Evolutionary conservation across 2,329 filamentous ascomycete genomes (phyloP).

Genomic region (Penicillium sp.): DNA sequence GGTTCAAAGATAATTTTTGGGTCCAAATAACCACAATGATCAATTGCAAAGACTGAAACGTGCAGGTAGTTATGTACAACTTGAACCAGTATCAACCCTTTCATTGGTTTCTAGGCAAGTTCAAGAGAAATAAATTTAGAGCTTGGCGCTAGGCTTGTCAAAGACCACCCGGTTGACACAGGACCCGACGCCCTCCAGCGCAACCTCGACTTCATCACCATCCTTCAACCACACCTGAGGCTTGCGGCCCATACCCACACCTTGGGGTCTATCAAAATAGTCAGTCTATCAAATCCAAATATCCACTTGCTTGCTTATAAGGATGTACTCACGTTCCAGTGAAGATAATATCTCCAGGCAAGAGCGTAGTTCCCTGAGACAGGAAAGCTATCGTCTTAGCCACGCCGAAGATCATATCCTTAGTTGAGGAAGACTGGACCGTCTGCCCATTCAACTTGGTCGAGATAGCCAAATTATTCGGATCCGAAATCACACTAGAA

Average conservation of each 20-base stretch:
- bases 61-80: neutral
- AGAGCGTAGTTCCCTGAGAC: slow-evolving; percentile 45
- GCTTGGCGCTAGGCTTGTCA: slow-evolving; percentile 42
- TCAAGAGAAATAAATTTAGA: slow-evolving; percentile 24
- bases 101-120: neutral
- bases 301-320: neutral
- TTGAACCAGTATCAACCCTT: neutral
- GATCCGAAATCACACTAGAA: slow-evolving; percentile 46
- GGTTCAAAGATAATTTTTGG: neutral
- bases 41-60: neutral
- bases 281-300: slow-evolving; percentile 45
- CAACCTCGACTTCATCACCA: slow-evolving; percentile 68
- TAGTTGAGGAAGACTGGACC: slow-evolving; percentile 51
- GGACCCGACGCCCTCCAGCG: slow-evolving; percentile 64
- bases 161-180: slow-evolving; percentile 48
- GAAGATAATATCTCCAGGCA: slow-evolving; percentile 45
- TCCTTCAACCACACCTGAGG: slow-evolving; percentile 69
- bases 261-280: slow-evolving; percentile 60
- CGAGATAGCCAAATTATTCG: slow-evolving; percentile 43
- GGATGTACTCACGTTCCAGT: slow-evolving; percentile 45
- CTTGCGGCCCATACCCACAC: slow-evolving; percentile 68
- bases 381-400: slow-evolving; percentile 49
- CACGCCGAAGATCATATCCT: slow-evolving; percentile 52
- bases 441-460: slow-evolving; percentile 52
- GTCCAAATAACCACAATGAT: neutral